These are phyloP conservation scores for Kluyveromyces aestuarii DNA, from an alignment of 805 yeast species.

Conservation along the genomic window DNA sequence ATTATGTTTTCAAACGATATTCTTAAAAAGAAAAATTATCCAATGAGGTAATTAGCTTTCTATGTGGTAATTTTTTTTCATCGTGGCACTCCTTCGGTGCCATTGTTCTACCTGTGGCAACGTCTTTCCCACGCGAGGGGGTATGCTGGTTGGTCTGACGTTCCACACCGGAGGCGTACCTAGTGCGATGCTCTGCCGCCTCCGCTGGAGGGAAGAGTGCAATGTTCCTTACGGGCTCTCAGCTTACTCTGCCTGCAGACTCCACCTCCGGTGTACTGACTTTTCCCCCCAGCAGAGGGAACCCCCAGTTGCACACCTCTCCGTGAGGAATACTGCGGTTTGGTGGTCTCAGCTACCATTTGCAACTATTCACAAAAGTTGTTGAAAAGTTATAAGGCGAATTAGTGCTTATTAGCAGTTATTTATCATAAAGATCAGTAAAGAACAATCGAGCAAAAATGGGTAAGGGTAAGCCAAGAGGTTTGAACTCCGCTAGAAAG, in stretches of 20 bases:
- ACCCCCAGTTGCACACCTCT: no score
- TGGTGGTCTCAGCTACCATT: neutral
- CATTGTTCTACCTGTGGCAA: neutral
- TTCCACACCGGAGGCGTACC: no score
- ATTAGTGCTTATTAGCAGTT: neutral
- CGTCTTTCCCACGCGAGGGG: no score
- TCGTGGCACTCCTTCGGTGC: neutral
- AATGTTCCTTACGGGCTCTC: no score
- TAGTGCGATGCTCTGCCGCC: no score
- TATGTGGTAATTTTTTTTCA: neutral
- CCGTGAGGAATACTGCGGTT: neutral
- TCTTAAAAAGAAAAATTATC: neutral
- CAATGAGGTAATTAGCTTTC: neutral
- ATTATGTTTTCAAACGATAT: no score
- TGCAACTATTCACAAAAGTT: neutral
- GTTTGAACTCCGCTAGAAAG: constrained; percentile 99
- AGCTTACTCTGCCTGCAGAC: no score
- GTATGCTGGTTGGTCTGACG: no score
- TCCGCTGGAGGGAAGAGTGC: no score
- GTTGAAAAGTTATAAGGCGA: neutral
- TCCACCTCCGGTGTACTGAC: no score
- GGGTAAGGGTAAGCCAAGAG: constrained; percentile 99
- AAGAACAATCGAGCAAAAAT: constrained; percentile 40
- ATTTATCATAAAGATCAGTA: neutral
- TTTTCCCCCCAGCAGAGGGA: no score